Evolutionary conservation across 2,329 filamentous ascomycete genomes (phyloP), one percentile per base, ranked within the genome.

Genomic region (Nannizzia gypsea): DNA sequence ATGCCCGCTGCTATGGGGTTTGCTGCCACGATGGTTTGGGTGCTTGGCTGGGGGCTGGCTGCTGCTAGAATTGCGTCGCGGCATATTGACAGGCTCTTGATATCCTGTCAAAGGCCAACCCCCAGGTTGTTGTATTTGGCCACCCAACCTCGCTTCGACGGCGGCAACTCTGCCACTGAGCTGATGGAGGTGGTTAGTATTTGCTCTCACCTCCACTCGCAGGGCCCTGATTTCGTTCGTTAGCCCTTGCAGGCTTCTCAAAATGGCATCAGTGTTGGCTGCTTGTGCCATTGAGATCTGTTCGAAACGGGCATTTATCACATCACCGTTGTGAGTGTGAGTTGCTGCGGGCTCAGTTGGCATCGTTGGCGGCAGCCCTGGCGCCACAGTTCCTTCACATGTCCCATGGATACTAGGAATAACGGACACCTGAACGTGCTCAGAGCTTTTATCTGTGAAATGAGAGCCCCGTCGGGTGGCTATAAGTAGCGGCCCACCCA

Each of bases 331-430:
- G 13, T 48, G 56, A 42, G n/a, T 17, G 22, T 22, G 56, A 46
- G n/a, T 48, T 42, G 24, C 34, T 34, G 38, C 56, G 13, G 56
- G 24, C 56, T 44, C 56, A 24, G n/a, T 57, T 44, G 56, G 56
- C 22, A 28, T 44, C 15, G 6, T 44, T 24, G 56, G 5, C 26
- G 44, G 44, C 20, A 22, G 11, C 15, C 9, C n/a, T 55, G 52
- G 28, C 38, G 15, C 36, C 3, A 34, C 55, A 8, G 22, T 22
- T 55, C 38, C 46, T 17, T 42, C 61, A n/a, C 62, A 46, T 28
- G 57, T 56, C 44, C 62, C 63, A 40, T 63, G 60, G 55, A 63
- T 60, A 56, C 62, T 62, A 20, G 59, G 58, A 48, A 60, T 57
- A 11, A 34, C 34, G 13, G 44, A 57, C 8, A 48, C 55, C 48